Conservation (phyloP, 805 yeast genomes). For the Candida ovalis region DNA sequence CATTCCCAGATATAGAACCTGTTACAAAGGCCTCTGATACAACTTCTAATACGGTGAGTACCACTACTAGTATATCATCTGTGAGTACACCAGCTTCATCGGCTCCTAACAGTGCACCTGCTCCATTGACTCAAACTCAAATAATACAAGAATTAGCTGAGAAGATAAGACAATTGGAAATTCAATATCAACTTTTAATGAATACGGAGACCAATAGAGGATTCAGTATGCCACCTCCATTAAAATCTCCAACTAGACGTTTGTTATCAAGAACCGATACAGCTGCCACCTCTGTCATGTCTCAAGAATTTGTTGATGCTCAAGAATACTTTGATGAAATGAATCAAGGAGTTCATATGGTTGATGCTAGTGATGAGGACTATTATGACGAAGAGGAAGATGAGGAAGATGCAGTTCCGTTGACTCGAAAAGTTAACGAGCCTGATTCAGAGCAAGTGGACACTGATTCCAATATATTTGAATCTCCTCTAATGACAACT, state of each 20-base stretch:
- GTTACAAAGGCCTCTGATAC: background rate
- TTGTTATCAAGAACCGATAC: conserved; percentile 25
- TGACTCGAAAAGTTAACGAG: background rate
- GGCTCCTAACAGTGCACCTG: background rate
- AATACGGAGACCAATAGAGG: conserved; percentile 21
- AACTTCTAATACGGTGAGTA: conserved; percentile 1
- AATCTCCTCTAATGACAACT: background rate
- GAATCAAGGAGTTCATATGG: conserved; percentile 53
- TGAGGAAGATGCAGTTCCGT: background rate
- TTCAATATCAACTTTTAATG: conserved; percentile 18
- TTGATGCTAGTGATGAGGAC: conserved; percentile 32
- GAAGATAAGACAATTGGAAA: conserved; percentile 22
- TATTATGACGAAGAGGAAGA: conserved; percentile 16
- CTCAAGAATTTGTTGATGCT: conserved; percentile 66
- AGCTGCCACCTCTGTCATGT: conserved; percentile 35
- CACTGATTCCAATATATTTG: background rate
- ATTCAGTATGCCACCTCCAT: conserved; percentile 17
- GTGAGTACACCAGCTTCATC: conserved; percentile 2
- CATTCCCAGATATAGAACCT: conserved; percentile 1
- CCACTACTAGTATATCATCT: background rate
- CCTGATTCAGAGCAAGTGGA: background rate
- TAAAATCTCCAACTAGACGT: conserved; percentile 22
- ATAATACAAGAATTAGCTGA: conserved; percentile 12
- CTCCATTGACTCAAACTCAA: background rate
- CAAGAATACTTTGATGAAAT: conserved; percentile 51